Conservation (phyloP, 2,329 filamentous ascomycete genomes). For the Exophiala sideris region DNA sequence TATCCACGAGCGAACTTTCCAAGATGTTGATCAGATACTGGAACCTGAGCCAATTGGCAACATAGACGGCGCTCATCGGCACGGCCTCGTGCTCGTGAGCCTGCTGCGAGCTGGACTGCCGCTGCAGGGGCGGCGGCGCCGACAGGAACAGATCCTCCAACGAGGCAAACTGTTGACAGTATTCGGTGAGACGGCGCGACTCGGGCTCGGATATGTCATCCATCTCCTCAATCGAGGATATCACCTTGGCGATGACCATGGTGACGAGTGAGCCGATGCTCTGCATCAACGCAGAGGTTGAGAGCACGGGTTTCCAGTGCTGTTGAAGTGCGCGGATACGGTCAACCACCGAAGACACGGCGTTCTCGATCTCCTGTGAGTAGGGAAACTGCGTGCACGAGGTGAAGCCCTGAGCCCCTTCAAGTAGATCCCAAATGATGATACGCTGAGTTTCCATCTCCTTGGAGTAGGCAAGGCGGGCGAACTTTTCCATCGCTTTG, state of each 20-base stretch:
- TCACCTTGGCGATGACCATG: constrained; percentile 57
- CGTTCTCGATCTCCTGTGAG: constrained; percentile 58
- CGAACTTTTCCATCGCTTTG: constrained; percentile 56
- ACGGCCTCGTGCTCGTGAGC: constrained; percentile 34
- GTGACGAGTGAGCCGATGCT: constrained; percentile 58
- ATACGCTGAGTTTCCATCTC: constrained; percentile 65
- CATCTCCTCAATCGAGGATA: constrained; percentile 61
- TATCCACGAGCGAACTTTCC: constrained; percentile 61
- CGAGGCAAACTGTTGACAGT: constrained; percentile 55
- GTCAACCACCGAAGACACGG: constrained; percentile 56
- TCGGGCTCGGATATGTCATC: constrained; percentile 63
- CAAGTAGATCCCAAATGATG: constrained; percentile 60
- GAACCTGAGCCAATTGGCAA: constrained; percentile 62
- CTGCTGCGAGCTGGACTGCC: constrained; percentile 3
- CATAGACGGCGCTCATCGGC: constrained; percentile 60
- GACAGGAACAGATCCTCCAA: constrained; percentile 57
- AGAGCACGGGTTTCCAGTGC: constrained; percentile 58
- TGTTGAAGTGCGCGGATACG: constrained; percentile 55
- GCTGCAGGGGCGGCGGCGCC: constrained; percentile 34
- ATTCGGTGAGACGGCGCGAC: constrained; percentile 55
- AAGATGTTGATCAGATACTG: constrained; percentile 63
- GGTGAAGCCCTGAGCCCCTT: constrained; percentile 60
- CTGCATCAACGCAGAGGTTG: constrained; percentile 59
- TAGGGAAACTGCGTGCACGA: constrained; percentile 59
- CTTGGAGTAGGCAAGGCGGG: constrained; percentile 58